Base-by-base conservation (phyloP, 345 rosid genomes). In the Aquilaria sinensis region DNA sequence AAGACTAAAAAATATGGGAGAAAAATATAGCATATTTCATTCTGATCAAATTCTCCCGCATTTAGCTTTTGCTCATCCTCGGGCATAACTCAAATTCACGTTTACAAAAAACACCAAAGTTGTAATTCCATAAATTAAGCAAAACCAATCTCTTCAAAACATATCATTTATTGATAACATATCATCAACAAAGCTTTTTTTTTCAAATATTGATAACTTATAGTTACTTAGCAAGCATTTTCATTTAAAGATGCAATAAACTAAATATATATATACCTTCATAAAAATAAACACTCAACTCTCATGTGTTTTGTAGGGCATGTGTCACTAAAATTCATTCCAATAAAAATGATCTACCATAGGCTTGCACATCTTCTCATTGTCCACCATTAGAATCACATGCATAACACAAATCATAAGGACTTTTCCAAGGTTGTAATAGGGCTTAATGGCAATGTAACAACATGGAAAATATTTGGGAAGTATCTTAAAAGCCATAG, bases 401-500 rank as follows among this genome's bases (percentile, higher is more conserved):
- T 32, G 56, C 56, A 62, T 50, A 51, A 62, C 31, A 62, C 13
- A 3, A 62, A 62, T 62, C 56, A 33, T 33, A 62, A 50, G 47
- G 65, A 62, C 56, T 48, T 62, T 61, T 62, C 65, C 48, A 62
- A 30, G 56, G 47, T 32, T 62, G 45, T 62, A 62, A 62, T 13
- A 14, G 30, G 65, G 56, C 3, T 62, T 30, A 23, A 1, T 23
- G 23, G 23, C 23, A 23, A 23, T 0, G 56, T 54, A 62, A 31
- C 31, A 62, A 50, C 41, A 56, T 62, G 31, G 31, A 30, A 62
- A 61, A 12, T 23, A 23, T 23, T 23, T 23, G 23, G 23, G 23
- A 23, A 23, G 23, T 23, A 23, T 23, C 23, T 23, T 23, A 23
- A 23, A 23, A 23, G 23, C 23, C 23, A 23, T 1, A 23, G 23